phyloP scores from a whole-genome alignment of 1,284 basidiomycete species.

The Fomitopsis schrenkii region DNA sequence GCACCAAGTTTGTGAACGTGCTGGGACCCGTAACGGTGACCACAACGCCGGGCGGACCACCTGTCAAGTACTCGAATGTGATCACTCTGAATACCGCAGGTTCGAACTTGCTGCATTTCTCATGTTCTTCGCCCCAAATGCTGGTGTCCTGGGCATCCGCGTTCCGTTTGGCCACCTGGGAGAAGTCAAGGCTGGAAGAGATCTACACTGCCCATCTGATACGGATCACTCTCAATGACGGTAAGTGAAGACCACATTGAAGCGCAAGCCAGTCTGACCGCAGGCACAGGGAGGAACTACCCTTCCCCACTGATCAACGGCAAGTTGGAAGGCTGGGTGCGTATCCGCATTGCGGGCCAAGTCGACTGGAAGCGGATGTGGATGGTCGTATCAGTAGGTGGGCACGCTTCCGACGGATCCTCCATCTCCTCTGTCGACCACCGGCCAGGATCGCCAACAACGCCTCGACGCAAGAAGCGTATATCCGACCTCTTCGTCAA shows the following conservation, averaged over 20 bases:
- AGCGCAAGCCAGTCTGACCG: background rate
- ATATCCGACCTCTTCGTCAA: conserved; percentile 63
- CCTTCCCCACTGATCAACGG: conserved; percentile 67
- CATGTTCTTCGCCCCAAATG: conserved; percentile 68
- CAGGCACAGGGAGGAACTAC: conserved; percentile 55
- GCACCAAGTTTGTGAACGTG: conserved; percentile 62
- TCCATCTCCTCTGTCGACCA: conserved; percentile 31
- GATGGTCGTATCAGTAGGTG: conserved; percentile 61
- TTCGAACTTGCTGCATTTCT: conserved; percentile 87
- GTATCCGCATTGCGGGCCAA: conserved; percentile 88
- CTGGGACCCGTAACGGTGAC: conserved; percentile 69
- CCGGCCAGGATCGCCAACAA: conserved; percentile 18
- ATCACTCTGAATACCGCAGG: conserved; percentile 95
- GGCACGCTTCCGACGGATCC: conserved; percentile 16
- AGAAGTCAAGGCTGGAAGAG: conserved; percentile 93
- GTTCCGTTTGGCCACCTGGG: conserved; percentile 90
- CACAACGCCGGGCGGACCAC: conserved; percentile 39
- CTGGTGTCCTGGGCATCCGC: conserved; percentile 91
- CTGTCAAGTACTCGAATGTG: conserved; percentile 70
- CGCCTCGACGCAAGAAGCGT: conserved; percentile 48
- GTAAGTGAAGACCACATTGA: conserved; percentile 30
- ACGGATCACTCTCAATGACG: conserved; percentile 60
- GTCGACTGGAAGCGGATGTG: conserved; percentile 95
- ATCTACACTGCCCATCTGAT: conserved; percentile 96
- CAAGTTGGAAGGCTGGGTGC: conserved; percentile 90